Base-by-base conservation (phyloP, 208 protist species). In the Crithidia sp. region DNA sequence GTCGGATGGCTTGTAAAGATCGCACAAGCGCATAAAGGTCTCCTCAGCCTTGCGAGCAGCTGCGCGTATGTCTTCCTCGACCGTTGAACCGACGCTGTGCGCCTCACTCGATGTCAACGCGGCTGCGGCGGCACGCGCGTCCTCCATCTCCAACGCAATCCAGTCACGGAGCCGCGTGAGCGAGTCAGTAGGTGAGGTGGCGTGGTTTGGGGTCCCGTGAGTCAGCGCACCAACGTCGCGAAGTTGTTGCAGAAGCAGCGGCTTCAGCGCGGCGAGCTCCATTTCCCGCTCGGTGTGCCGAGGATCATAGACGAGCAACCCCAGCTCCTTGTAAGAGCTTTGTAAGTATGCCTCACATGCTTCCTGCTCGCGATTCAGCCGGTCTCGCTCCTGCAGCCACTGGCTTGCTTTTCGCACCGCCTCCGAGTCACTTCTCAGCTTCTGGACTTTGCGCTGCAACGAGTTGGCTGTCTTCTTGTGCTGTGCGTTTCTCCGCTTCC, bases 331-430 rank as follows among this genome's bases (percentile, higher is more conserved):
- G 14, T 28, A 41, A 7, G 67, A 17, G 2, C 13, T n/a, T 7
- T 62, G 50, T 39, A 79, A 45, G 8, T 45, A 50, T 6, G 45
- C 52, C 28, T 84, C 79, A 39, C 68, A 78, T 3, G 17, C 8
- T 17, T 82, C 76, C 43, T 82, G 81, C 40, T 85, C 74, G 17
- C 44, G 49, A 39, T 74, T 62, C 4, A 85, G 62, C 44, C 28
- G 17, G 54, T 85, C 76, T 36, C 81, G 70, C 50, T 85, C 76
- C n/a, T 62, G 72, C 40, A 79, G 17, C 81, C 81, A 85, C 47
- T 77, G 74, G 7, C 36, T 54, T 36, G 70, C 59, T 44, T 69
- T 68, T 0, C 52, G 74, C 43, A 64, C 59, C 5, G 37, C 54
- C 19, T 79, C 74, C 0, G 67, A 64, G 8, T 79, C 72, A 37